Base-by-base conservation (phyloP, 371 early-diverging fungal genomes). In the Circinella umbellata region DNA sequence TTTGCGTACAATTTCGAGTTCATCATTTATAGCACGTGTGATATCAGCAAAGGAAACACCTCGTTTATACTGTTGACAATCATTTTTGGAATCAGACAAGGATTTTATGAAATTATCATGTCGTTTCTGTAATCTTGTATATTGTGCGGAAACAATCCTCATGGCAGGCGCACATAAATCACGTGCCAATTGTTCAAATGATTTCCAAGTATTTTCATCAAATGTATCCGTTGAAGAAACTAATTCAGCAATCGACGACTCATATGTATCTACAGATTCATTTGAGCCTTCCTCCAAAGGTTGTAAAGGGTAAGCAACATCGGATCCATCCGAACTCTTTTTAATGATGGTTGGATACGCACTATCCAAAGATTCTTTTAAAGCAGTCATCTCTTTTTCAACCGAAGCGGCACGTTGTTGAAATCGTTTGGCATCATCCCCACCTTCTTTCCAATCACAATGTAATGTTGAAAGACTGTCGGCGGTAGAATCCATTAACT, bases 1-100 rank as follows among this genome's bases (percentile, higher is more conserved):
- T 51, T 74, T 67, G 55, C 80, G 75, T 47, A 87, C 74, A 37
- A 83, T 66, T n/a, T 84, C 81, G 39, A 85, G 60, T 53, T 82
- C 81, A 48, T 80, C 75, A 18, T 62, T 60, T 11, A 84, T 76
- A 27, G 79, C 76, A 3, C 76, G 74, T 10, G 82, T 81, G 37
- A 82, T 76, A 48, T 73, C 70, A 4, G 72, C 75, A 63, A 84
- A 80, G 4, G 75, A 73, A n/a, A 72, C 69, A 2, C 73, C 64
- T n/a, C 74, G 73, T 27, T 68, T 71, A 47, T 67, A 74, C 42
- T 61, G 46, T 27, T 60, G 20, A 13, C 55, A 39, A 48, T 39
- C 53, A 48, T 14, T 66, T 27, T 46, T 70, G 27, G 59, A 47
- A 17, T 37, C 15, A 15, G 42, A 39, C 11, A 72, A 20, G 35